Evolutionary conservation across 2,329 filamentous ascomycete species (phyloP).

Genomic region (Pyrenochaeta sp.): DNA sequence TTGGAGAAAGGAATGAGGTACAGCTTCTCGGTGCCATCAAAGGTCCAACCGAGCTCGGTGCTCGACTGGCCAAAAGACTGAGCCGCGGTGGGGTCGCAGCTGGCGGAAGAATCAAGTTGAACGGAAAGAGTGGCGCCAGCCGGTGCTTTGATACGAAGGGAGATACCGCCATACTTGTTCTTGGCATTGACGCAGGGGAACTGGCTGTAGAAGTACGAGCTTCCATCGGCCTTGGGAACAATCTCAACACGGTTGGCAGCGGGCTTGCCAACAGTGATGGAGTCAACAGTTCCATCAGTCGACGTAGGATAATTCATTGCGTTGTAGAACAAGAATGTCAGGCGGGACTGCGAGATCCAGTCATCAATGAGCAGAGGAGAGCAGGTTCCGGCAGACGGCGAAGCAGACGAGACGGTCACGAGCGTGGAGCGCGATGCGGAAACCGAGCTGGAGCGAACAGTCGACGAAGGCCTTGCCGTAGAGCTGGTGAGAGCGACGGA

Average conservation of each 20-base stretch:
- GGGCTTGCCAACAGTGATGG: conserved; percentile 61
- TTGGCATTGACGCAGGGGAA: conserved; percentile 63
- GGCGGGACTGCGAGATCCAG: conserved; percentile 68
- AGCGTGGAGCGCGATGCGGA: conserved; percentile 23
- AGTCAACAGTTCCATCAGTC: conserved; percentile 66
- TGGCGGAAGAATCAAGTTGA: conserved; percentile 59
- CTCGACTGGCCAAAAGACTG: conserved; percentile 52
- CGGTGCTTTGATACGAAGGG: conserved; percentile 63
- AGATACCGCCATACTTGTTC: conserved; percentile 63
- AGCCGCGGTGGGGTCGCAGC: conserved; percentile 55
- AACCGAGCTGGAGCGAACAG: conserved; percentile 9
- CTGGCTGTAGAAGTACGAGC: conserved; percentile 68
- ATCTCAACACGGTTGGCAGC: conserved; percentile 60
- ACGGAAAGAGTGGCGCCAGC: conserved; percentile 61
- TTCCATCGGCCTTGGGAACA: conserved; percentile 54
- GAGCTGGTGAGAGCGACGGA: neutral
- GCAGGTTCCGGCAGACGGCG: conserved; percentile 48
- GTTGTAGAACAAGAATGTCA: conserved; percentile 70
- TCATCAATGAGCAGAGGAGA: conserved; percentile 63
- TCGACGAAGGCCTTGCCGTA: neutral
- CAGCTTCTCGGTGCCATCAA: conserved; percentile 67
- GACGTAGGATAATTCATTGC: conserved; percentile 64
- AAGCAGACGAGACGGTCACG: conserved; percentile 21
- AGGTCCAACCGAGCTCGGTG: conserved; percentile 65
- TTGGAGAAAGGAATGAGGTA: conserved; percentile 66